These are phyloP conservation scores for Fusarium foetens DNA, from an alignment of 2,329 filamentous ascomycete genomes.

Conservation along the genomic window DNA sequence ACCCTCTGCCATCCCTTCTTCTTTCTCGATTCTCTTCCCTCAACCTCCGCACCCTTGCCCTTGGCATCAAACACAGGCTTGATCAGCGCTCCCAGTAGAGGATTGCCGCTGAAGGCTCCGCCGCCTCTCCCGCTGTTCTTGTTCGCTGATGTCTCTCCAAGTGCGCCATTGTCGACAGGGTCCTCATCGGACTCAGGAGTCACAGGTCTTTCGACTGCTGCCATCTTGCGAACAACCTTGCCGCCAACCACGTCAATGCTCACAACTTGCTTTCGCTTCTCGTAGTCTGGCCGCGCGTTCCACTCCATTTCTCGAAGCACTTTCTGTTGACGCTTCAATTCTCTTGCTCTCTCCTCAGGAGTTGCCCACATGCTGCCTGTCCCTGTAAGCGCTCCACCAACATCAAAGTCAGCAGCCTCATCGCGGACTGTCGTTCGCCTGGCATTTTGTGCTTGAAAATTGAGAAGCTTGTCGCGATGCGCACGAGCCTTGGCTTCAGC, in stretches of 20 bases:
- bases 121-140: constrained; percentile 49
- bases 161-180: constrained; percentile 44
- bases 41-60: constrained; percentile 58
- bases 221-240: constrained; percentile 79
- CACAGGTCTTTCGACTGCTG: constrained; percentile 66
- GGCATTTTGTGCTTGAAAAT: constrained; percentile 87
- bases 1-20: constrained; percentile 66
- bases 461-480: constrained; percentile 82
- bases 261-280: constrained; percentile 85
- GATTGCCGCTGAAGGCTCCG: constrained; percentile 75
- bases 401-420: constrained; percentile 76
- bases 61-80: constrained; percentile 68
- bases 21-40: constrained; percentile 55
- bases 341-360: constrained; percentile 82
- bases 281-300: constrained; percentile 85
- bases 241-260: constrained; percentile 84
- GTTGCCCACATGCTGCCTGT: constrained; percentile 78
- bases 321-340: constrained; percentile 87
- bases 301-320: constrained; percentile 87
- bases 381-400: constrained; percentile 57
- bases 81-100: constrained; percentile 72
- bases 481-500: constrained; percentile 76
- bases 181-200: constrained; percentile 61
- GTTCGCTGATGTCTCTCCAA: constrained; percentile 52
- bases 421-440: constrained; percentile 85